Conservation (phyloP, 768 basidiomycete genomes). For the Dictyophora rubrovolvata region DNA sequence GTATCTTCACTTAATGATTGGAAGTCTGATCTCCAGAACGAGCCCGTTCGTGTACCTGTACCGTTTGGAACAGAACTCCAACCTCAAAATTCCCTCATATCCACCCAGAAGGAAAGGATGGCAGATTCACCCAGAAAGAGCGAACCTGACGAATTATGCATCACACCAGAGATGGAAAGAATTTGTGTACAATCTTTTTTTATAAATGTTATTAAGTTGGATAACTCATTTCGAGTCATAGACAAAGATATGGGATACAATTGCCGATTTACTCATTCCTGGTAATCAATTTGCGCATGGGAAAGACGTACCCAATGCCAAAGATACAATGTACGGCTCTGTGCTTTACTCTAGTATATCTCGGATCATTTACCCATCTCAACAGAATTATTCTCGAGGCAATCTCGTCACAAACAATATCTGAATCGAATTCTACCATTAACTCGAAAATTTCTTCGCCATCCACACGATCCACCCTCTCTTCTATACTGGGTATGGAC, state of each 20-base stretch:
- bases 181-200: slow-evolving; percentile 40
- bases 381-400: slow-evolving; percentile 48
- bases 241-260: slow-evolving; percentile 60
- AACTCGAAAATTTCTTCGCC: slow-evolving; percentile 43
- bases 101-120: neutral
- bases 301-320: slow-evolving; percentile 38
- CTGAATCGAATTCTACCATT: slow-evolving; percentile 11
- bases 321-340: slow-evolving; percentile 41
- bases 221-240: slow-evolving; percentile 19
- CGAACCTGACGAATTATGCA: neutral
- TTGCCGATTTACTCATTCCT: slow-evolving; percentile 55
- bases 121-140: neutral
- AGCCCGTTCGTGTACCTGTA: neutral
- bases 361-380: neutral
- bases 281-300: slow-evolving; percentile 33
- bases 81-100: neutral
- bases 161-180: slow-evolving; percentile 55
- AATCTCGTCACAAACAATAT: slow-evolving; percentile 39
- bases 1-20: too few species aligned
- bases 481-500: slow-evolving; percentile 20
- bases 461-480: slow-evolving; percentile 40
- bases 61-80: neutral
- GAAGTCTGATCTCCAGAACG: neutral
- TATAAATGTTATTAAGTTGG: neutral
- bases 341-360: neutral